phyloP scores from a whole-genome alignment of 768 basidiomycete genomes.

The Mrakia blollopis region DNA sequence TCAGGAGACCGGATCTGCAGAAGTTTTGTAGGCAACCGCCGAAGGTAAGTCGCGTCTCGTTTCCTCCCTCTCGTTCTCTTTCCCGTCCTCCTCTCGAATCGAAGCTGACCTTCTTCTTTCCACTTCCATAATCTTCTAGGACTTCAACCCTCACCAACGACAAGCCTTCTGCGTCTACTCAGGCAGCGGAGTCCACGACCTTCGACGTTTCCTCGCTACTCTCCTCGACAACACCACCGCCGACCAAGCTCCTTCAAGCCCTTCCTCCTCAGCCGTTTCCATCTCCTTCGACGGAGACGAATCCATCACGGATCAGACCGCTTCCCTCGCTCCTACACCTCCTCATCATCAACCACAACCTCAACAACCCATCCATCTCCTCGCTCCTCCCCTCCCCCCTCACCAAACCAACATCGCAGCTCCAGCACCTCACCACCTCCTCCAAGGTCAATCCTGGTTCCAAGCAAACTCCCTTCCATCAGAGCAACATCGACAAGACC shows the following conservation, averaged over 20 bases:
- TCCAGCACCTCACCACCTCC: no score
- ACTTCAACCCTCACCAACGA: conserved; percentile 85
- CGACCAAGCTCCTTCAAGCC: neutral
- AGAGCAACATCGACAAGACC: no score
- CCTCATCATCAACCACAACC: neutral
- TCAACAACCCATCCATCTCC: neutral
- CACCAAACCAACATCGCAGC: neutral
- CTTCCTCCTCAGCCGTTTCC: conserved; percentile 2
- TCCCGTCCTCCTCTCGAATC: neutral
- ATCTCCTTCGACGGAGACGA: conserved; percentile 12
- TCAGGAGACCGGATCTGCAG: conserved; percentile 77
- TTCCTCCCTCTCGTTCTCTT: neutral
- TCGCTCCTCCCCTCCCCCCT: neutral
- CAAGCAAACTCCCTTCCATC: no score
- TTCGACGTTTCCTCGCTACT: conserved; percentile 62
- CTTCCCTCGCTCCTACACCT: neutral
- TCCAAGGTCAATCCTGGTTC: no score
- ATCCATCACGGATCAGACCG: neutral
- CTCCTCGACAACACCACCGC: neutral
- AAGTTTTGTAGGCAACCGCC: conserved; percentile 85
- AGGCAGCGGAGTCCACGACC: conserved; percentile 75
- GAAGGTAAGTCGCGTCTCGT: conserved; percentile 54
- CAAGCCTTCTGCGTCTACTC: conserved; percentile 94
- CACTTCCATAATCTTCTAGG: conserved; percentile 52
- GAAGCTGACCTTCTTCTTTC: conserved; percentile 14